Evolutionary conservation across 805 yeast genomes (phyloP), one percentile per base, ranked within the genome.

Genomic region (Cyberlindnera lachancei): DNA sequence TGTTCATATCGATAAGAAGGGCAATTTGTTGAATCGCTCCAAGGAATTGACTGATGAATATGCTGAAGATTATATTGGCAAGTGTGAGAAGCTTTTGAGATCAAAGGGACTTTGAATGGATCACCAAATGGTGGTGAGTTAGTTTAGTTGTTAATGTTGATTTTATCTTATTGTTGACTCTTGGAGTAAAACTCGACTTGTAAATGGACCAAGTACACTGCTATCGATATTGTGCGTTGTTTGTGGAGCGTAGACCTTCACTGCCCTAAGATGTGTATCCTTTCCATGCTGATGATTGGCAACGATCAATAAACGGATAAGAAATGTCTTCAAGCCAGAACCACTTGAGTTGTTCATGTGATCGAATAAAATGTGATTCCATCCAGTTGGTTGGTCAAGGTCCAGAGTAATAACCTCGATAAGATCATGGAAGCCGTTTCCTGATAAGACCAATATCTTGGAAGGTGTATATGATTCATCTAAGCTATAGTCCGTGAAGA

Each of bases 401-500:
- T 68, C 71, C 19, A 75, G 63, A 0, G 70, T 63, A 12, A 73
- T 63, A 7, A 84, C 90, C 45, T 79, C 82, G 30, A 72, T 64
- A 38, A 85, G 58, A 47, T 83, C 92, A 63, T 83, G 85, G 21
- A 76, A 75, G 15, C 90, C 94, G 18, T 77, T 73, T 0, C 95
- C 95, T 0, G 92, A 84, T 43, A 68, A 55, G 4, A 85, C 63
- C 8, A 63, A 56, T 20, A 87, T 66, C 40, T 67, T 68, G 9
- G 77, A 68, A 6, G 99, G 99, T 0, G 98, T 87, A 51, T 94
- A 92, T 15, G 95, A 82, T 53, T 92, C 97, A 55, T 92, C 98
- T 5, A 73, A 59, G 4, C 63, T 53, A 45, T 69, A 75, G 45
- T 88, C 84, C 15, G 82, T 70, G 56, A 75, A 92, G 5, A 92